Evolutionary conservation across 1,139 yeast genomes (phyloP).

Genomic region (Geotrichum armillariae): DNA sequence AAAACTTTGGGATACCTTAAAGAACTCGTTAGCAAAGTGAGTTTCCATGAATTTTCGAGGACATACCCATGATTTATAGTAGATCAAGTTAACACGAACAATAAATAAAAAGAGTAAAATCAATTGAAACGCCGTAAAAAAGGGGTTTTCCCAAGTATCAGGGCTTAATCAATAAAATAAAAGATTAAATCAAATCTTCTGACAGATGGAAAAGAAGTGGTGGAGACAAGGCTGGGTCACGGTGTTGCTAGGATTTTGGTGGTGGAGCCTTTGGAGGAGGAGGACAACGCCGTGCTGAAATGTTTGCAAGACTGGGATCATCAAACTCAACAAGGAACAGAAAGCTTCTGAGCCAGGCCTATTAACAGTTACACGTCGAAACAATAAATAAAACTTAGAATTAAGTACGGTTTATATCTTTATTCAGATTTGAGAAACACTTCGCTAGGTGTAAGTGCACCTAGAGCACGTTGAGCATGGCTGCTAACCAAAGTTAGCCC

Average conservation of each 20-base stretch:
- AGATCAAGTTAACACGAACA: conserved; percentile 2
- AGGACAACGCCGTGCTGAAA: conserved; percentile 10
- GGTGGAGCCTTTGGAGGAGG: not conserved
- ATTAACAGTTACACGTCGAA: no score
- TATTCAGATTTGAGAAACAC: conserved; percentile 49
- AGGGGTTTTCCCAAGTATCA: not conserved
- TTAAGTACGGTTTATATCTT: no score
- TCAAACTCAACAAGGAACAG: not conserved
- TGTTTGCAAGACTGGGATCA: conserved; percentile 11
- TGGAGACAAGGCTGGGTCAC: no score
- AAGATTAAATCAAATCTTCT: no score
- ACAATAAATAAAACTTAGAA: no score
- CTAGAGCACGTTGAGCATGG: conserved; percentile 75
- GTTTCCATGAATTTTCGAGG: not conserved
- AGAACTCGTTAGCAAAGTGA: not conserved
- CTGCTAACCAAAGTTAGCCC: conserved; percentile 71
- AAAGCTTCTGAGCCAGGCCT: no score
- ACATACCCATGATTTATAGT: conserved; percentile 8
- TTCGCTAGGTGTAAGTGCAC: conserved; percentile 78
- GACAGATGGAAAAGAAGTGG: no score
- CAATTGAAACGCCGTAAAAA: not conserved
- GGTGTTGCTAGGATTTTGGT: conserved; percentile 2
- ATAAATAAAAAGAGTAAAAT: not conserved
- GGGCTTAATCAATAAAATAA: not conserved
- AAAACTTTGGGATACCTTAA: conserved; percentile 91